phyloP scores from a whole-genome alignment of 2,329 filamentous ascomycete genomes.

The Colletotrichum falcatum region DNA sequence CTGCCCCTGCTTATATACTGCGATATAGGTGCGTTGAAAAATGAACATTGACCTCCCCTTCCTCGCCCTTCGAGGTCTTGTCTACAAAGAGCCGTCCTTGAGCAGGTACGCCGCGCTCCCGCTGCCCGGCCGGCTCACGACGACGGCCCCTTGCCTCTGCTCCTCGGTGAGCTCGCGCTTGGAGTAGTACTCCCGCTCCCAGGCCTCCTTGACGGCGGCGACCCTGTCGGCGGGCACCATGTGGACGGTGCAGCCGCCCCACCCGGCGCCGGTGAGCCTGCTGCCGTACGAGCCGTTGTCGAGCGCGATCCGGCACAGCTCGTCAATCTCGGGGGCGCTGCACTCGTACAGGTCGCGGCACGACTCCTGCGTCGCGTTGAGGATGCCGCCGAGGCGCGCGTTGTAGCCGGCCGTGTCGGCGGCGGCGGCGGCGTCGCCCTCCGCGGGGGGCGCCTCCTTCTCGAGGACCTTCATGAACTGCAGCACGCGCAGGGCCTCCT shows the following conservation, averaged over 20 bases:
- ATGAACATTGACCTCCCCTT: background rate
- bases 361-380: constrained; percentile 91
- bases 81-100: constrained; percentile 43
- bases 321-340: constrained; percentile 91
- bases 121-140: constrained; percentile 88
- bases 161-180: constrained; percentile 75
- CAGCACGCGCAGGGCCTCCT: constrained; percentile 87
- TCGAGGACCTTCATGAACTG: constrained; percentile 85
- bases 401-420: constrained; percentile 72
- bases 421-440: constrained; percentile 45
- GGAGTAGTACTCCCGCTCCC: constrained; percentile 85
- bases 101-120: constrained; percentile 70
- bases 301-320: constrained; percentile 84
- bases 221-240: constrained; percentile 88
- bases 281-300: constrained; percentile 86
- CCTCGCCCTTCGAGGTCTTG: background rate
- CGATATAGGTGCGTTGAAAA: background rate
- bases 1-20: background rate
- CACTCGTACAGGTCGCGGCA: constrained; percentile 92
- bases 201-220: constrained; percentile 78
- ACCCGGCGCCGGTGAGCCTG: constrained; percentile 90
- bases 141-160: constrained; percentile 82
- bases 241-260: constrained; percentile 97
- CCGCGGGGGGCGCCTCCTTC: constrained; percentile 57
- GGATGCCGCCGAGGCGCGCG: constrained; percentile 78